Conservation (phyloP, 805 yeast genomes). For the Ogataea pignaliae region DNA sequence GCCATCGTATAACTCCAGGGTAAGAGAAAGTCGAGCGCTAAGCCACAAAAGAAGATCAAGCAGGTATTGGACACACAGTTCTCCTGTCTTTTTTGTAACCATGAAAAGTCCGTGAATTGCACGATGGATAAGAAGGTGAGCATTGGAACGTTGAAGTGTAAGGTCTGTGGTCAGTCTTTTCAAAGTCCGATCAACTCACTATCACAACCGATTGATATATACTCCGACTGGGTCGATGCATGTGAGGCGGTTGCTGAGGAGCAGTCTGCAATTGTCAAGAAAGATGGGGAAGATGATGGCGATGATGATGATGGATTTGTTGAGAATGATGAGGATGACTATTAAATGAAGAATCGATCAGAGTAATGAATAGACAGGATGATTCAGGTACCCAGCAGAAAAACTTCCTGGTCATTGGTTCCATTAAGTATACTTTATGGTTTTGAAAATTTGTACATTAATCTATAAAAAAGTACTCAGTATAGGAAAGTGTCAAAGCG, state of each 20-base stretch:
- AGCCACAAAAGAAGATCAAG: conserved; percentile 75
- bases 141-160: conserved; percentile 81
- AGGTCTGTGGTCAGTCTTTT: conserved; percentile 90
- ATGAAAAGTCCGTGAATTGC: conserved; percentile 87
- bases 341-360: neutral
- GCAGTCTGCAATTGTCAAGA: conserved; percentile 18
- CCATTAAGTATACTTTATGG: too few relatives aligned
- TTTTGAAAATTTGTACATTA: too few relatives aligned
- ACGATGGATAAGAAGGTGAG: conserved; percentile 81
- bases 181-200: conserved; percentile 81
- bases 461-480: too few relatives aligned
- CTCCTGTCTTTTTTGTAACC: conserved; percentile 92
- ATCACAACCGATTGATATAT: conserved; percentile 89
- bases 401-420: too few relatives aligned
- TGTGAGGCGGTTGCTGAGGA: conserved; percentile 84
- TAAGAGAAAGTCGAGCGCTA: conserved; percentile 73
- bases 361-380: too few relatives aligned
- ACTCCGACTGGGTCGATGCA: conserved; percentile 98
- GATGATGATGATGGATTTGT: conserved; percentile 20
- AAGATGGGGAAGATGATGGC: conserved; percentile 20
- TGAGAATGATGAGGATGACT: conserved; percentile 16
- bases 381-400: too few relatives aligned
- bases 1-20: conserved; percentile 24
- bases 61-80: conserved; percentile 78
- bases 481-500: too few relatives aligned